phyloP scores from a whole-genome alignment of 2,329 filamentous ascomycete genomes.

The Tolypocladium album region DNA sequence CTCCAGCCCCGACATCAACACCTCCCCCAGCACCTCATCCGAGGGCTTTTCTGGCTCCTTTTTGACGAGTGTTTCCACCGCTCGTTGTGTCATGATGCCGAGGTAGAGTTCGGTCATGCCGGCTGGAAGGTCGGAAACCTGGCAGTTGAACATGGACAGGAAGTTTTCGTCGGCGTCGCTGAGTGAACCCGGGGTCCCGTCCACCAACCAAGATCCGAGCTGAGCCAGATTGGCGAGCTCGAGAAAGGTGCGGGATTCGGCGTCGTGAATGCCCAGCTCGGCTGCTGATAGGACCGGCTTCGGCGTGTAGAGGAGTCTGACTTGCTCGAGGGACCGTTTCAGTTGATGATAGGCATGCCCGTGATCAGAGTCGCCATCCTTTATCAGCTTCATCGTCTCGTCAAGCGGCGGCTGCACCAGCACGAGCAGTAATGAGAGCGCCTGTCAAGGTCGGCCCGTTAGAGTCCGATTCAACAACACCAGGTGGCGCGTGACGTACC shows the following conservation, averaged over 20 bases:
- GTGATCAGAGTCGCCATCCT: conserved; percentile 21
- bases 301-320: conserved; percentile 22
- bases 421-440: conserved; percentile 26
- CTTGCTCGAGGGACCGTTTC: conserved; percentile 20
- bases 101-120: conserved; percentile 33
- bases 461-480: conserved; percentile 3
- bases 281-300: conserved; percentile 19
- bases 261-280: conserved; percentile 21
- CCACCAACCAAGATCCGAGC: conserved; percentile 29
- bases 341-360: conserved; percentile 19
- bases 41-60: conserved; percentile 36
- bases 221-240: conserved; percentile 39
- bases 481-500: conserved; percentile 16
- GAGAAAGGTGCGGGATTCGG: conserved; percentile 24
- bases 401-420: conserved; percentile 25
- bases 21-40: conserved; percentile 43
- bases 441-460: conserved; percentile 13
- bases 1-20: conserved; percentile 47
- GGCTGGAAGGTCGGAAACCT: conserved; percentile 31
- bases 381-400: conserved; percentile 21
- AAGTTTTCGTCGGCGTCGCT: conserved; percentile 33
- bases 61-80: conserved; percentile 43
- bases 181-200: conserved; percentile 25
- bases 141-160: conserved; percentile 31
- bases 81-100: conserved; percentile 34